Evolutionary conservation across 1,284 basidiomycete genomes (phyloP), one percentile per base, ranked within the genome.

Genomic region (Macrocystidia cucumis): DNA sequence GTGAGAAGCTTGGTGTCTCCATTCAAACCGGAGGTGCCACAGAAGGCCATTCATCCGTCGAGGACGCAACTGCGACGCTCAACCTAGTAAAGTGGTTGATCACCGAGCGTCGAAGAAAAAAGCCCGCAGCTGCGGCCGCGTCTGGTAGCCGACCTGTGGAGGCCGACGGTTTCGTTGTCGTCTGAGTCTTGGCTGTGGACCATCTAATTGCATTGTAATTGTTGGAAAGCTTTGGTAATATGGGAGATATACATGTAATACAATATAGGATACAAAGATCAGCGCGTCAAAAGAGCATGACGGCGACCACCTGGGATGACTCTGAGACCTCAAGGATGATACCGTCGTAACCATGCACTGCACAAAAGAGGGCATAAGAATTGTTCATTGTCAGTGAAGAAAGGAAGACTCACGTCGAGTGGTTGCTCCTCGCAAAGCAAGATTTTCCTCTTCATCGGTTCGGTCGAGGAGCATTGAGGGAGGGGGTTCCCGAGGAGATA

Each of bases 401-500:
- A 27, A 12, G 30, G 24, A 32, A 24, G 14, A 50, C 81, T 60
- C 56, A 87, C 85, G 63, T 65, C 78, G 73, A n/a, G 81, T 84
- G 9, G 72, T 72, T n/a, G 82, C 62, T 45, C 69, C 76, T 3
- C 78, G 80, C n/a, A 88, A 50, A 1, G 72, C 81, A 17, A 88
- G 59, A 24, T 74, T 65, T 29, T 83, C 77, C 34, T 91, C 85
- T 34, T 91, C 86, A 42, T 86, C 85, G 3, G 83, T 80, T 34
- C 89, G 72, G 55, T 92, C 85, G n/a, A 91, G 71, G 19, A 79
- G 65, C 90, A 92, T 92, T 0, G 83, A 84, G 1, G 81, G 79
- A 6, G 82, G 77, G 11, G 72, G 63, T 46, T 82, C 78, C 14
- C 67, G 68, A 6, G 81, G 80, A 42, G 71, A 74, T 2, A 87